Evolutionary conservation across 2,329 filamentous ascomycete species (phyloP).

Genomic region (Escovopsis sp.): DNA sequence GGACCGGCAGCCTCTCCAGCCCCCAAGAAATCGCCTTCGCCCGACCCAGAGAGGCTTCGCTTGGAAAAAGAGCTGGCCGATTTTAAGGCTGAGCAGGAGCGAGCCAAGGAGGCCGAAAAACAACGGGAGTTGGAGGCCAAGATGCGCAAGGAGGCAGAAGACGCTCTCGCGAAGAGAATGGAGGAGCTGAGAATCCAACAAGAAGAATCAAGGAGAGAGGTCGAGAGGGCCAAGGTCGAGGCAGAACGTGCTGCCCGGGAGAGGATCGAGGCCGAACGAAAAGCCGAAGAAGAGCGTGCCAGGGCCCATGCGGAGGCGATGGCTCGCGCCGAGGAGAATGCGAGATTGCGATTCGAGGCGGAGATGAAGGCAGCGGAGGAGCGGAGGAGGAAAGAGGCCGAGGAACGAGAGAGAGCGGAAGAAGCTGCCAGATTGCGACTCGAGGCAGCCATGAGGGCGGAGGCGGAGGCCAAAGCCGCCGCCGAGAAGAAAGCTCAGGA

Average conservation of each 20-base stretch:
- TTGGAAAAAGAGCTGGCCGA: constrained; percentile 44
- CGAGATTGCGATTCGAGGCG: constrained; percentile 23
- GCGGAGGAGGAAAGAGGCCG: constrained; percentile 24
- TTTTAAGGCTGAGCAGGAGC: constrained; percentile 31
- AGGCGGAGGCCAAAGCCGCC: constrained; percentile 24
- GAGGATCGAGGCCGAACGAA: constrained; percentile 29
- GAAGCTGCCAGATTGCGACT: constrained; percentile 28
- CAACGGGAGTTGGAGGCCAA: constrained; percentile 29
- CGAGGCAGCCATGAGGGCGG: constrained; percentile 27
- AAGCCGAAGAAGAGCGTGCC: constrained; percentile 31
- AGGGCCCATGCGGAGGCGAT: constrained; percentile 21
- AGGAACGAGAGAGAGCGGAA: constrained; percentile 29
- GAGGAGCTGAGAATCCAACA: constrained; percentile 27
- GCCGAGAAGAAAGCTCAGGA: constrained; percentile 25
- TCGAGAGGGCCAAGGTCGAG: constrained; percentile 31
- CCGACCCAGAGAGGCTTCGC: constrained; percentile 45
- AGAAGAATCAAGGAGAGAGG: constrained; percentile 31
- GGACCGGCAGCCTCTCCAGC: constrained; percentile 16
- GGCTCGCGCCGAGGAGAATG: constrained; percentile 22
- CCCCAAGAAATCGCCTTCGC: constrained; percentile 17
- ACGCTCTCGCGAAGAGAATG: constrained; percentile 25
- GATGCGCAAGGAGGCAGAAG: constrained; percentile 32
- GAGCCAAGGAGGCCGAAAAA: constrained; percentile 29
- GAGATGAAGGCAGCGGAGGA: constrained; percentile 30
- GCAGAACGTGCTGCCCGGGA: constrained; percentile 29